Conservation (phyloP, 208 protist genomes). For the Acanthamoeba rhysodes region DNA sequence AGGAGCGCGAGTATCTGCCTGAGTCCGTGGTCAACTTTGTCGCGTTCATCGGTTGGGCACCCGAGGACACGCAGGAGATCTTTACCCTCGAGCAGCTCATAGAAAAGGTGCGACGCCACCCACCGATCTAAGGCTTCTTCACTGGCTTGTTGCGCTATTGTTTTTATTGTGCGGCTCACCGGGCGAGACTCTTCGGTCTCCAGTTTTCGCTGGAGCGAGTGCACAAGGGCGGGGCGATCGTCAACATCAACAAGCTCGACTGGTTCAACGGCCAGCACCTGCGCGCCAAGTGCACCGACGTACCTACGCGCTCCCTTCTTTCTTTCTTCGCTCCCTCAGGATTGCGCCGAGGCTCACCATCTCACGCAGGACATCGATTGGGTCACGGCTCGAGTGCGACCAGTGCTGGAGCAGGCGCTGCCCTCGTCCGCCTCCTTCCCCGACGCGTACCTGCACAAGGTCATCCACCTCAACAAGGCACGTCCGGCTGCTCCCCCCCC, state of each 20-base stretch:
- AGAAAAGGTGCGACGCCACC: slow-evolving; percentile 41
- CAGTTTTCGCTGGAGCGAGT: slow-evolving; percentile 66
- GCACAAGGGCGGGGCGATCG: slow-evolving; percentile 60
- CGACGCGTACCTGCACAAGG: background rate
- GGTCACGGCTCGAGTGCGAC: background rate
- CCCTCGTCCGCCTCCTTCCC: slow-evolving; percentile 1
- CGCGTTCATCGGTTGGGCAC: slow-evolving; percentile 86
- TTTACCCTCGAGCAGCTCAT: slow-evolving; percentile 84
- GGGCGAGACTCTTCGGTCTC: no score
- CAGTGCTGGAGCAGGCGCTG: slow-evolving; percentile 36
- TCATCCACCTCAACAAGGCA: slow-evolving; percentile 52
- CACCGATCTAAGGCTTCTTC: background rate
- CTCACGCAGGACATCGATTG: background rate
- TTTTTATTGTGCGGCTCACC: background rate
- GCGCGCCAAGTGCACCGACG: slow-evolving; percentile 31
- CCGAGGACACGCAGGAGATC: slow-evolving; percentile 81
- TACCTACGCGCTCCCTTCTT: background rate
- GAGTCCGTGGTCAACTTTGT: slow-evolving; percentile 90
- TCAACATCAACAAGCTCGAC: slow-evolving; percentile 68
- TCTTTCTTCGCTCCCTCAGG: background rate
- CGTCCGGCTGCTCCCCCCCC: background rate
- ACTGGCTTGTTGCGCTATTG: no score
- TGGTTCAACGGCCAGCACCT: slow-evolving; percentile 68
- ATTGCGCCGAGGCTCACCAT: background rate
- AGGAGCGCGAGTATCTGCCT: slow-evolving; percentile 85